These are phyloP conservation scores for Vanilla planifolia DNA, from an alignment of 106 monocot genomes.

Conservation along the genomic window DNA sequence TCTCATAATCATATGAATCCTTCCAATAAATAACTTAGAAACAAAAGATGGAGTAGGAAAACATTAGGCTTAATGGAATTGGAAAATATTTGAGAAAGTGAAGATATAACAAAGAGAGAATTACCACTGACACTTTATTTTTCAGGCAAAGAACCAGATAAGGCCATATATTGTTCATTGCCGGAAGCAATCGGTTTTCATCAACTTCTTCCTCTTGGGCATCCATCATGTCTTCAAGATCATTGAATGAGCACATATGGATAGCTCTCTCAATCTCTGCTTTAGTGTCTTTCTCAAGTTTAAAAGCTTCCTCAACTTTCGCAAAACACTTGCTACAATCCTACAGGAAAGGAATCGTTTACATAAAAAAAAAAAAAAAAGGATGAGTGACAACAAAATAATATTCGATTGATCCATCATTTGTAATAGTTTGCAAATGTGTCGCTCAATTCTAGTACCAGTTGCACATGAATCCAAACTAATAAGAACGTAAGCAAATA, in stretches of 20 bases:
- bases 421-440: too few species aligned
- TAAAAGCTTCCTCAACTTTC: constrained; percentile 83
- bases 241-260: constrained; percentile 29
- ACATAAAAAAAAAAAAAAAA: too few species aligned
- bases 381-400: too few species aligned
- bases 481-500: too few species aligned
- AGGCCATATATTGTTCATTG: constrained; percentile 94
- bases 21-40: background rate
- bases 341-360: constrained; percentile 35
- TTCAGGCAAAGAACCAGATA: constrained; percentile 75
- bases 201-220: constrained; percentile 44
- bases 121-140: constrained; percentile 79
- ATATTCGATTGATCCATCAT: too few species aligned
- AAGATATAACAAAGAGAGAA: background rate
- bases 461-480: too few species aligned
- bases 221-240: constrained; percentile 39
- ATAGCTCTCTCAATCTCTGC: constrained; percentile 48
- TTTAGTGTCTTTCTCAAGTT: constrained; percentile 64
- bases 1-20: background rate
- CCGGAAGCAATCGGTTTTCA: constrained; percentile 89
- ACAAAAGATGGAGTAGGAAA: background rate
- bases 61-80: background rate
- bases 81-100: background rate
- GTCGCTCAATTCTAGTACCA: too few species aligned
- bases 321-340: constrained; percentile 53